phyloP scores from a whole-genome alignment of 805 yeast species.

The Metschnikowia baotianmanensis region DNA sequence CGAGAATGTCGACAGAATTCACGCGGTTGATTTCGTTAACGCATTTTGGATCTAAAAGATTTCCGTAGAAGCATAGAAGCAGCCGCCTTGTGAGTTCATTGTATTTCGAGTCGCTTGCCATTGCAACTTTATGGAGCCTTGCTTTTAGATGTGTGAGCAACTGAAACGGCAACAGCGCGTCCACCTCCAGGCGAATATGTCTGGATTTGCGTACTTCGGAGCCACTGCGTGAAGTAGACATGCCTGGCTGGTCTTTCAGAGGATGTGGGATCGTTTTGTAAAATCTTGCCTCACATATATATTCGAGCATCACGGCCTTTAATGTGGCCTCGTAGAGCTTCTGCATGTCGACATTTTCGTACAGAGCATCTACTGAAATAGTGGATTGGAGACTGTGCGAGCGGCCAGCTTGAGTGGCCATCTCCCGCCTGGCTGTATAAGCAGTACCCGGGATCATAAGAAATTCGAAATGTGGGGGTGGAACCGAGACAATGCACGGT shows the following conservation, averaged over 20 bases:
- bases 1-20: slow-evolving; percentile 44
- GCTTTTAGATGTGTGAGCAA: slow-evolving; percentile 39
- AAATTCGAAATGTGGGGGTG: background rate
- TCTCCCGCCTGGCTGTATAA: slow-evolving; percentile 2
- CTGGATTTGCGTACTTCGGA: slow-evolving; percentile 15
- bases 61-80: slow-evolving; percentile 61
- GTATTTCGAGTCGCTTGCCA: slow-evolving; percentile 33
- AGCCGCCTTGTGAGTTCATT: slow-evolving; percentile 56
- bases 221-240: slow-evolving; percentile 1
- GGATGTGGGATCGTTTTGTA: slow-evolving; percentile 26
- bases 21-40: slow-evolving; percentile 31
- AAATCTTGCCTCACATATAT: slow-evolving; percentile 64
- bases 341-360: slow-evolving; percentile 19
- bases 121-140: slow-evolving; percentile 44
- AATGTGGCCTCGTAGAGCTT: slow-evolving; percentile 52
- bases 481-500: background rate
- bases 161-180: slow-evolving; percentile 32
- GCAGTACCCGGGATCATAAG: slow-evolving; percentile 5
- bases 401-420: slow-evolving; percentile 7
- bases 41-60: slow-evolving; percentile 48
- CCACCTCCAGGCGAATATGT: slow-evolving; percentile 9
- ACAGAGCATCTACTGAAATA: slow-evolving; percentile 17
- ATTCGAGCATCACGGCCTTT: slow-evolving; percentile 56
- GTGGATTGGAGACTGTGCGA: slow-evolving; percentile 15
- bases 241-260: background rate